These are phyloP conservation scores for Neurospora pannonica DNA, from an alignment of 495 filamentous ascomycete genomes.

Conservation along the genomic window DNA sequence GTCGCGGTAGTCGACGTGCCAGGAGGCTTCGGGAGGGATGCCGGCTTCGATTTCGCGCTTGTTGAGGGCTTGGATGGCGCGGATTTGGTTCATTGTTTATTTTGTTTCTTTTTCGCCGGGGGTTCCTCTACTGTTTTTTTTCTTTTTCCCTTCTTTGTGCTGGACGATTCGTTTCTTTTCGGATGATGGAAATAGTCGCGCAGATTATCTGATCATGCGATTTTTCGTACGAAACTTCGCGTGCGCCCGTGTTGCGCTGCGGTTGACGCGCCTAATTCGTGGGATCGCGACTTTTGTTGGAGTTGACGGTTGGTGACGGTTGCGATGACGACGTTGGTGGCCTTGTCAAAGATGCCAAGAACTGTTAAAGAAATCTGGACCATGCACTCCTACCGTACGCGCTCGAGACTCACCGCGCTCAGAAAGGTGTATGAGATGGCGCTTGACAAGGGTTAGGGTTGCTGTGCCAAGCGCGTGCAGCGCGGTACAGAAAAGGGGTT, in stretches of 20 bases:
- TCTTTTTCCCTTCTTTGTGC: neutral
- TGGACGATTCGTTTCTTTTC: neutral
- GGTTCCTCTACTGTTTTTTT: neutral
- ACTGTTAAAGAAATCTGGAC: neutral
- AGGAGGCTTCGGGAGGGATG: slow-evolving; percentile 74
- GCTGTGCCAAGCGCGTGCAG: neutral
- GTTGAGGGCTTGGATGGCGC: slow-evolving; percentile 85
- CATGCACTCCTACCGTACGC: neutral
- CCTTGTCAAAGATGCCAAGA: neutral
- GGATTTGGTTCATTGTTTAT: slow-evolving; percentile 75
- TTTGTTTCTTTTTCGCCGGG: no score
- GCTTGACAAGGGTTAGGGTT: neutral
- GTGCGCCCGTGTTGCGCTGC: neutral
- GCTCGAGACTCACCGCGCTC: neutral
- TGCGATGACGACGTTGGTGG: neutral
- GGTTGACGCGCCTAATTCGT: neutral
- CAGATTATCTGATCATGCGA: neutral
- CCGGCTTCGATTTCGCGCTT: slow-evolving; percentile 88
- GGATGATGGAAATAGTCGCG: neutral
- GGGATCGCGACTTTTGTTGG: neutral
- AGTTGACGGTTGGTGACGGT: neutral
- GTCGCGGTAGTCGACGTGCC: slow-evolving; percentile 96
- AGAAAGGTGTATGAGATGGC: neutral
- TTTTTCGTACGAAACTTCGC: neutral
- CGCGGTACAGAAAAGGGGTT: neutral